Base-by-base conservation (phyloP, 306 rosid species). In the Albizia julibrissin region DNA sequence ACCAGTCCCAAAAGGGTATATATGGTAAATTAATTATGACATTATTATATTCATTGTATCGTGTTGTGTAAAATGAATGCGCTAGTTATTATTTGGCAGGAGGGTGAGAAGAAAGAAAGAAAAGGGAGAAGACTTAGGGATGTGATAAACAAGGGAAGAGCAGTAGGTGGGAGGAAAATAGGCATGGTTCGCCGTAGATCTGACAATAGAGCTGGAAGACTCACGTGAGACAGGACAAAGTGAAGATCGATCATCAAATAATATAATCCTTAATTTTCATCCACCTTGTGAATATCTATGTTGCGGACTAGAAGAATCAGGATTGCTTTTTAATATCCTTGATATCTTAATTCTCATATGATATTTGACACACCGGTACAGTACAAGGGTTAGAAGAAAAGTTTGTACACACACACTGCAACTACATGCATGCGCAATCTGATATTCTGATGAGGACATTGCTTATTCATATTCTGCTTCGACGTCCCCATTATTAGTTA, bases 21-120 rank as follows among this genome's bases (percentile, higher is more conserved):
- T 8, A 8, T 18, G n/a, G 26, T 59, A 1, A 24, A 59, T 22
- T 10, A 59, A 24, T 59, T 24, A 27, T 56, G 62, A n/a, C 16
- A 66, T 66, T 29, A 39, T 34, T 46, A 11, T 13, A 5, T 66
- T 66, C 22, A 33, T 18, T 72, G 52, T 31, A 56, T 77, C 52
- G 0, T 22, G 33, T 24, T 24, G 2, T 31, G 15, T 16, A 64
- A 4, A 33, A 72, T 43, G 13, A 46, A 46, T 18, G 8, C 14
- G 8, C 18, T 47, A 2, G 21, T 3, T 0, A 64, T 79, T 46
- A 10, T 14, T 43, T 24, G 40, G 13, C 79, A 87, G 85, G 91
- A 61, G 22, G 16, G 0, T 31, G 66, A 42, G 49, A 87, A 79
- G 83, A 89, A 78, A 66, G 88, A 72, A 6, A 66, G 90, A 43